These are phyloP conservation scores for Fragaria nilgerrensis DNA, from an alignment of 306 rosid species.

Conservation along the genomic window DNA sequence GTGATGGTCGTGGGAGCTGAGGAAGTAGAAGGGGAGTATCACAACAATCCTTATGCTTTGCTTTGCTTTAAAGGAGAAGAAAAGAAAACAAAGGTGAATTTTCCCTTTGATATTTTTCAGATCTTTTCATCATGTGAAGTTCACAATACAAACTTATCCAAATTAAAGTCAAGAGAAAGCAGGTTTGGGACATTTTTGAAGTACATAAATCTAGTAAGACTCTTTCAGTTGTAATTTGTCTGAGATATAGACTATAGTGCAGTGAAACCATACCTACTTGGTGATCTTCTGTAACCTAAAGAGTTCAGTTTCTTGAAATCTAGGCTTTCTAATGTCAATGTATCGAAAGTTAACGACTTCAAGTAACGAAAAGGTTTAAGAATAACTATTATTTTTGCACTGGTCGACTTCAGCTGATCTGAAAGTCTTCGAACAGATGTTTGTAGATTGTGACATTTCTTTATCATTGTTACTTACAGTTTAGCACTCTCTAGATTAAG, in stretches of 20 bases:
- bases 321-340: not conserved
- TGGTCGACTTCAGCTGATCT: not conserved
- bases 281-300: not conserved
- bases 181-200: not conserved
- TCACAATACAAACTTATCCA: not conserved
- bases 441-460: not conserved
- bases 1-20: constrained; percentile 63
- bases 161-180: not conserved
- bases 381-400: not conserved
- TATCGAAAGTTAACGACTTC: not conserved
- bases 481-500: not conserved
- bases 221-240: not conserved
- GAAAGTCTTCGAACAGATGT: not conserved
- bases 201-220: not conserved
- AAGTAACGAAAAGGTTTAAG: not conserved
- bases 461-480: not conserved
- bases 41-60: constrained; percentile 75
- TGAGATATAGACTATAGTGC: not conserved
- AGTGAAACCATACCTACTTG: not conserved
- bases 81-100: constrained; percentile 69
- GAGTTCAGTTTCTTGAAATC: not conserved
- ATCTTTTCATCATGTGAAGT: constrained; percentile 1
- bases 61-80: constrained; percentile 71
- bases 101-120: not conserved
- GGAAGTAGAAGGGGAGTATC: constrained; percentile 77